Base-by-base conservation (phyloP, 225 moss, liverwort and hornwort genomes). In the Neckera pumila region DNA sequence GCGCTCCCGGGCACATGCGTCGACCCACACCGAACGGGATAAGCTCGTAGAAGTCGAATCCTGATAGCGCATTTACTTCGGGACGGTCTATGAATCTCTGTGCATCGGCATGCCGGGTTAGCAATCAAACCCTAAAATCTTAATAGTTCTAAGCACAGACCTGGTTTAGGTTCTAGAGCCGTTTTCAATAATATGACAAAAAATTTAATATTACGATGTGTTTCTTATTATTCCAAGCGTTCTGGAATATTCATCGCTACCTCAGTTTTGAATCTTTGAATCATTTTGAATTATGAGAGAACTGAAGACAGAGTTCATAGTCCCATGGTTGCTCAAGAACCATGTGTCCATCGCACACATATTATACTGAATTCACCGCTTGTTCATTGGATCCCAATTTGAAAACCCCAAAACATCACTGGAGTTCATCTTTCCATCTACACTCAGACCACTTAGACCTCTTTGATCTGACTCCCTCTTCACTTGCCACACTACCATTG, bases 51-150 rank as follows among this genome's bases (percentile, higher is more conserved):
- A 4, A 75, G 75, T 75, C 20, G 0, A 75, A 75, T 75, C 75
- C 75, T 1, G 75, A 75, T 4, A 75, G 0, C 0, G 75, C 75
- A 0, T 75, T 49, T 17, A 75, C 49, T 49, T 75, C 4, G 0
- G 49, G 49, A 49, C 4, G 20, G 2, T 49, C 75, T 33, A 75
- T 75, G 33, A 75, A 75, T 49, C 75, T 75, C 49, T 75, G 12
- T 2, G 0, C 7, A 33, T 49, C 4, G 0, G 28, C 19, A 49
- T 49, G 31, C 12, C 0, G 0, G 11, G 31, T 74, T 31, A 74
- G 47, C 12, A 47, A 30, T 5, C 31, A 47, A 31, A 31, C 0
- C 12, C n/a, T n/a, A 4, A 66, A 66, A 45, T 45, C 8, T 8
- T 45, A 13, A 19, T 15, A 38, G 4, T 38, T 27, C 11, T 8